Conservation (phyloP, 192 early-diverging fungal genomes). For the Linnemannia elongata region DNA sequence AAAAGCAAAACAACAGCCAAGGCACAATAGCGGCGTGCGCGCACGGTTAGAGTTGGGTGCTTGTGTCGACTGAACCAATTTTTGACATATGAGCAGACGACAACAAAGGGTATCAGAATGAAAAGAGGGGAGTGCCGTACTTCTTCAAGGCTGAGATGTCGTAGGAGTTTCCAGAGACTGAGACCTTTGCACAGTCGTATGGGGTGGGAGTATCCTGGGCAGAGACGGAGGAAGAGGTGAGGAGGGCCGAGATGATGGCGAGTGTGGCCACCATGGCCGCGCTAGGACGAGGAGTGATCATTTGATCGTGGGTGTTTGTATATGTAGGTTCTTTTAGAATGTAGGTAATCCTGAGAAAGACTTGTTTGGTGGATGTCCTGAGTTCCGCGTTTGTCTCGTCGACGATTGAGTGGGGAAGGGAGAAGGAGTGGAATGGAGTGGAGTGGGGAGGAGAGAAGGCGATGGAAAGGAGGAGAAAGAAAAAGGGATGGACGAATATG, state of each 20-base stretch:
- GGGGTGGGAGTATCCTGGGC: conserved; percentile 27
- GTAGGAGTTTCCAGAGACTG: conserved; percentile 20
- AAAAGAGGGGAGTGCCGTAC: background rate
- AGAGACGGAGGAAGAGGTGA: background rate
- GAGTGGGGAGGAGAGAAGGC: background rate
- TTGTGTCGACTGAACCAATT: background rate
- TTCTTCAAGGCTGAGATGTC: conserved; percentile 47
- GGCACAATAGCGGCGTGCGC: background rate
- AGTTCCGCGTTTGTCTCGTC: background rate
- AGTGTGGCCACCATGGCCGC: conserved; percentile 10
- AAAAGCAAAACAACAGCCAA: background rate
- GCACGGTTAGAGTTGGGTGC: background rate
- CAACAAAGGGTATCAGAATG: background rate
- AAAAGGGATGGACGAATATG: background rate
- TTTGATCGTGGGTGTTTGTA: conserved; percentile 1
- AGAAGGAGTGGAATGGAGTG: background rate
- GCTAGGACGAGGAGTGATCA: background rate
- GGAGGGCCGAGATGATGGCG: conserved; percentile 9
- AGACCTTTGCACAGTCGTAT: conserved; percentile 32
- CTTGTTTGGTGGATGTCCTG: background rate
- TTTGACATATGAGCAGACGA: background rate
- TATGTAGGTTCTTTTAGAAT: background rate
- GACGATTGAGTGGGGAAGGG: background rate
- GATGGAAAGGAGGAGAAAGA: background rate
- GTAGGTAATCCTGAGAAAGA: background rate